phyloP scores from a whole-genome alignment of 305 asterid species.

The Ajuga reptans region DNA sequence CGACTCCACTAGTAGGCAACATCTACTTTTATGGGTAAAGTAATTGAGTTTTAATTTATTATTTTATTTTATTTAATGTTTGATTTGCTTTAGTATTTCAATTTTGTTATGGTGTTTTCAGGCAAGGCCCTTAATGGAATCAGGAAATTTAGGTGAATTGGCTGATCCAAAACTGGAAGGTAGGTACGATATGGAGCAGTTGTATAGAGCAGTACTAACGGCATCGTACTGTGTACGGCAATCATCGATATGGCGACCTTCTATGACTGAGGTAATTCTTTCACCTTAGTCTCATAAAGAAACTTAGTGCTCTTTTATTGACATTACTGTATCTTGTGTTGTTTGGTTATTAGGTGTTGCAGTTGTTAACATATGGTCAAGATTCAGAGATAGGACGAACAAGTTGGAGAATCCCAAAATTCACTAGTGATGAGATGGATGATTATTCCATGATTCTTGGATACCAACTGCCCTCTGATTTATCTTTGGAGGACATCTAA shows the following conservation, averaged over 20 bases:
- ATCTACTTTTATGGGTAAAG: constrained; percentile 65
- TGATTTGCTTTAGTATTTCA: not conserved
- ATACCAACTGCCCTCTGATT: constrained; percentile 53
- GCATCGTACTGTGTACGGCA: constrained; percentile 70
- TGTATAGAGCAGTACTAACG: constrained; percentile 49
- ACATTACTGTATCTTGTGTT: not conserved
- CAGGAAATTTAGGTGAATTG: constrained; percentile 51
- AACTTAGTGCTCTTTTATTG: too few species aligned
- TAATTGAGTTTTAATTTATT: not conserved
- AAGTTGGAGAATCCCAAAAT: constrained; percentile 64
- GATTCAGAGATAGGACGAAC: constrained; percentile 34
- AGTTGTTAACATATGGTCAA: constrained; percentile 36
- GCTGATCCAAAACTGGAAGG: constrained; percentile 63
- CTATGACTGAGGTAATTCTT: constrained; percentile 56
- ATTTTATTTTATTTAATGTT: too few species aligned
- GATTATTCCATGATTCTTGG: constrained; percentile 69
- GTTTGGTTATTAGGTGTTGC: constrained; percentile 39
- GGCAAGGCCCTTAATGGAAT: constrained; percentile 83
- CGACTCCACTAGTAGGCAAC: constrained; percentile 40
- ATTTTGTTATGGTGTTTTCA: not conserved
- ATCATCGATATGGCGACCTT: constrained; percentile 60
- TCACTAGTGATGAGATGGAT: constrained; percentile 67
- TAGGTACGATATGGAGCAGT: constrained; percentile 47
- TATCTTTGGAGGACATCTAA: constrained; percentile 49
- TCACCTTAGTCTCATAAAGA: too few species aligned